Evolutionary conservation across 345 rosid genomes (phyloP), one percentile per base, ranked within the genome.

Genomic region (Lenwebbia sp.): DNA sequence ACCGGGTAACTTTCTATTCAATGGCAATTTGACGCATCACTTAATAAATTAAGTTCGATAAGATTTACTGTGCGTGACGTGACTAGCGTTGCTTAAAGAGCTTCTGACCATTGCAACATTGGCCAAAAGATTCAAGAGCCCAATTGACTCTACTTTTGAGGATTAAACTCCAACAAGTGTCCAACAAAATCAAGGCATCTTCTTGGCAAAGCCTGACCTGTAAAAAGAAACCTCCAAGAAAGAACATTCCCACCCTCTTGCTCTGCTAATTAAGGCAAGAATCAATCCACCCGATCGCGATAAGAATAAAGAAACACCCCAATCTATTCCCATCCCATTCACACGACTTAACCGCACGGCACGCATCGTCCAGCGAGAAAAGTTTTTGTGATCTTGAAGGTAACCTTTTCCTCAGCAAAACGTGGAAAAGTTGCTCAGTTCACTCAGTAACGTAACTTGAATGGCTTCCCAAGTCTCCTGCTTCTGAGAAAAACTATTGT

Each of bases 221-320:
- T 33, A 19, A 70, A 9, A 51, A 83, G 10, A 70, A 4, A 51
- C 52, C 28, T 83, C 58, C 54, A 74, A 50, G 85, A 62, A 82
- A 85, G 57, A 84, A 85, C 83, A 85, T 85, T 87, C 75, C 58
- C 25, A 23, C 56, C 19, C 83, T 47, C 53, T 78, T 89, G 86
- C 76, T 86, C 86, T 54, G 54, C 44, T 47, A 84, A 84, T 37
- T 82, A 88, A 88, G 87, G 26, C 55, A 86, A 85, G 90, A 86
- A 88, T 84, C 86, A 82, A 82, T 70, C 82, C 50, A 22, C 15
- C 26, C 47, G 78, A 70, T 70, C 78, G 78, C 10, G 78, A 70
- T 21, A 40, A 33, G 78, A 70, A 70, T 70, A 70, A 70, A 70
- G 41, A 33, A 57, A 33, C 40, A 62, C 8, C 28, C 15, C 75